phyloP scores from a whole-genome alignment of 305 asterid species.

The Rubia occidens region DNA sequence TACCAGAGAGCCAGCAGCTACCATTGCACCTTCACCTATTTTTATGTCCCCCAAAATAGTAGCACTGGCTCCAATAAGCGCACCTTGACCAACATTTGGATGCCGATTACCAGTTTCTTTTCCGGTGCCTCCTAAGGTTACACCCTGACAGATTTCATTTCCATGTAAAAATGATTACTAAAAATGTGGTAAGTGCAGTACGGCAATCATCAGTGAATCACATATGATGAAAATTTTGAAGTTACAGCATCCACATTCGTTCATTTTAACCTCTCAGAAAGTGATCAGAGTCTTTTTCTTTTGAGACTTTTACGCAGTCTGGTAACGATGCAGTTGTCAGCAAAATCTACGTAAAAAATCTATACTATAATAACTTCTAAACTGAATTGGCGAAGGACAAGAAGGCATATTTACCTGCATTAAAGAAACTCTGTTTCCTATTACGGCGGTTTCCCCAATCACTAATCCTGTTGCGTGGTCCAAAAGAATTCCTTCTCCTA shows the following conservation, averaged over 20 bases:
- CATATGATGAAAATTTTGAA: neutral
- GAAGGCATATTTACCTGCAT: constrained; percentile 30
- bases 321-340: neutral
- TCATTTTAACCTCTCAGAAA: neutral
- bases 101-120: constrained; percentile 37
- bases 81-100: constrained; percentile 44
- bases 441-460: constrained; percentile 37
- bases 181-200: neutral
- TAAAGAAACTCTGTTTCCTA: constrained; percentile 37
- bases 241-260: neutral
- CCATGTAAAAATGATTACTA: neutral
- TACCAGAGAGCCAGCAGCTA: constrained; percentile 40
- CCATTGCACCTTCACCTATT: constrained; percentile 44
- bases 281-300: neutral
- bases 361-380: neutral
- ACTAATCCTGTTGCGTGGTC: constrained; percentile 41
- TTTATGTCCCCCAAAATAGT: constrained; percentile 35
- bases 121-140: constrained; percentile 41
- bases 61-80: constrained; percentile 36
- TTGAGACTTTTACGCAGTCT: neutral
- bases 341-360: neutral
- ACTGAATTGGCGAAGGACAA: neutral
- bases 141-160: constrained; percentile 24
- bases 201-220: neutral
- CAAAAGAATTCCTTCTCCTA: constrained; percentile 38